Evolutionary conservation across 345 rosid species (phyloP).

Genomic region (Lepidium africanum): DNA sequence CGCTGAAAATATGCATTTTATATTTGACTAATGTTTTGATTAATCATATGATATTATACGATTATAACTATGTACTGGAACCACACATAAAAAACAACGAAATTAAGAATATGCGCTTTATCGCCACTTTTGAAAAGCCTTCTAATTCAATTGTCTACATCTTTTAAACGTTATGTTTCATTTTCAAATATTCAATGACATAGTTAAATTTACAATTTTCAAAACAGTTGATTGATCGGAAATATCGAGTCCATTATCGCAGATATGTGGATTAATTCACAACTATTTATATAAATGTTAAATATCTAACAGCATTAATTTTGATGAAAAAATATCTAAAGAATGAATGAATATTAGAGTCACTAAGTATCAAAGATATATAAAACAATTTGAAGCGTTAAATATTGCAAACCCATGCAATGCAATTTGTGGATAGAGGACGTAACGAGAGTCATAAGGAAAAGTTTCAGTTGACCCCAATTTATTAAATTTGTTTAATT

Average conservation of each 20-base stretch:
- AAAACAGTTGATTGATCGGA: not conserved
- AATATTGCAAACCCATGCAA: not conserved
- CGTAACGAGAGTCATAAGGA: slow-evolving; percentile 10
- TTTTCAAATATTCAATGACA: not conserved
- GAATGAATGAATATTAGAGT: not conserved
- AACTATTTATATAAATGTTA: not conserved
- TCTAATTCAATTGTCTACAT: not conserved
- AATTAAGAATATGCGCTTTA: slow-evolving; percentile 5
- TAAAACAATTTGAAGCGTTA: not conserved
- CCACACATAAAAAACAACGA: not conserved
- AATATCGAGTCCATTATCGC: not conserved
- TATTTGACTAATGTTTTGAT: slow-evolving; percentile 7
- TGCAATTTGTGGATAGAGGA: slow-evolving; percentile 12
- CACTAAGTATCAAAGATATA: not conserved
- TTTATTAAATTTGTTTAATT: not conserved
- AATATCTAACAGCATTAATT: not conserved
- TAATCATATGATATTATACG: not conserved
- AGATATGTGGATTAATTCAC: not conserved
- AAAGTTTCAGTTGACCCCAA: slow-evolving; percentile 13
- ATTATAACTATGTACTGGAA: not conserved
- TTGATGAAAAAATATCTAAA: not conserved
- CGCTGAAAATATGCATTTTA: slow-evolving; percentile 9
- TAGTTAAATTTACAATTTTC: not conserved
- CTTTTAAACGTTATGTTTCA: not conserved
- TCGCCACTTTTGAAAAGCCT: not conserved